Evolutionary conservation across 1,284 basidiomycete species (phyloP).

Genomic region (Rugosomyces carneus): DNA sequence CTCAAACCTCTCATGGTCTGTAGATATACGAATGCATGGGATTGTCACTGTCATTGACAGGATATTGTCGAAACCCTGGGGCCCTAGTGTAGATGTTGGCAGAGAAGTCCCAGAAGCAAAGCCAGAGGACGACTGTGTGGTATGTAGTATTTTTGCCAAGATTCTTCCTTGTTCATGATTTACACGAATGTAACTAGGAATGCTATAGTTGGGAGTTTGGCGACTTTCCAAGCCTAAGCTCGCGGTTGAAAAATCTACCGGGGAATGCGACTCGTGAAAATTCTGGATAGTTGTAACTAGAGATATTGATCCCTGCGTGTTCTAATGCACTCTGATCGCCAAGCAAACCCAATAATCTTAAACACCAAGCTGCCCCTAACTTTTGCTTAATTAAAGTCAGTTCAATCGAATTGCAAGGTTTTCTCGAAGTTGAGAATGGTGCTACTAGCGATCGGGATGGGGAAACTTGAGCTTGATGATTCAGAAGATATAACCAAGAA

Average conservation of each 20-base stretch:
- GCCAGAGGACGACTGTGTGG: constrained; percentile 56
- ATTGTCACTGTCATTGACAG: constrained; percentile 82
- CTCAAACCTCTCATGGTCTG: constrained; percentile 76
- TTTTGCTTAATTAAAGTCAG: too few species aligned
- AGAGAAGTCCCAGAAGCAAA: constrained; percentile 53
- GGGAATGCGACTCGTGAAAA: background rate
- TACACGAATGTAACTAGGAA: constrained; percentile 22
- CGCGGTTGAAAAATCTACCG: background rate
- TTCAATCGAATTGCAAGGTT: too few species aligned
- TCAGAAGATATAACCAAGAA: too few species aligned
- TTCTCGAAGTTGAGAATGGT: too few species aligned
- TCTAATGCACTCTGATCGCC: too few species aligned
- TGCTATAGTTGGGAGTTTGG: constrained; percentile 73
- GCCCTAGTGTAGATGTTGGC: constrained; percentile 46
- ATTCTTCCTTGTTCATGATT: too few species aligned
- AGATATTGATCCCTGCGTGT: too few species aligned
- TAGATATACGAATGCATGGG: constrained; percentile 77
- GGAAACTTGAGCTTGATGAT: background rate
- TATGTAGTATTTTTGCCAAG: constrained; percentile 28
- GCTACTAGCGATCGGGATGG: too few species aligned
- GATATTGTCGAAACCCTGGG: constrained; percentile 75
- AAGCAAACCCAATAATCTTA: too few species aligned
- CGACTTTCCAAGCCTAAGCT: constrained; percentile 29
- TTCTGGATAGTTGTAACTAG: background rate
- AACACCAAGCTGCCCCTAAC: too few species aligned